Conservation (phyloP, 257 asterid genomes). For the Mitragyna speciosa region DNA sequence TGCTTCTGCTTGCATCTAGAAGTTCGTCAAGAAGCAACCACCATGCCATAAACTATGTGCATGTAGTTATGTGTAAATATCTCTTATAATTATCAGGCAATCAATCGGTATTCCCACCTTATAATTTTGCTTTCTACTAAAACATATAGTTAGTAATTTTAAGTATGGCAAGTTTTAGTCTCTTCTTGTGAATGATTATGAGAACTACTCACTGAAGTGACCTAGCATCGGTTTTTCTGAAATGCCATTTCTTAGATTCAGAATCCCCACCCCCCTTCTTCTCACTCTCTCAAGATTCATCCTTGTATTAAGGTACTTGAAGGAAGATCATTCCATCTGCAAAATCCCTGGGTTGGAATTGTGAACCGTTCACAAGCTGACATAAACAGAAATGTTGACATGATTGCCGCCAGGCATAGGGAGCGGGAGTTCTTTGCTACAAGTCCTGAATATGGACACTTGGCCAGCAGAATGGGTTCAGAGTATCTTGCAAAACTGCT, state of each 20-base stretch:
- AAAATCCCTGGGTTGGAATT: constrained; percentile 52
- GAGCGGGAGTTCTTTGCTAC: constrained; percentile 43
- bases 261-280: not conserved
- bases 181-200: not conserved
- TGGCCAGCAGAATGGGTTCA: constrained; percentile 45
- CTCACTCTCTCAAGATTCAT: not conserved
- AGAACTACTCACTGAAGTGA: not conserved
- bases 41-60: not conserved
- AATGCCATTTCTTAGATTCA: constrained; percentile 2
- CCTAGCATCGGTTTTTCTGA: not conserved
- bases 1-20: too few relatives aligned
- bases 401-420: constrained; percentile 36
- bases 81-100: not conserved
- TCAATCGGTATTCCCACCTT: not conserved
- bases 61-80: not conserved
- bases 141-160: not conserved
- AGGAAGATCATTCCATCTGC: constrained; percentile 44
- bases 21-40: not conserved
- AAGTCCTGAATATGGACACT: constrained; percentile 39
- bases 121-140: not conserved
- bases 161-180: not conserved
- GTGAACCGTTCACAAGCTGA: constrained; percentile 52
- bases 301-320: constrained; percentile 36
- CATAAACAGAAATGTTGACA: constrained; percentile 37
- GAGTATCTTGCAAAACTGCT: constrained; percentile 46